These are phyloP conservation scores for Neoboletus magnificus DNA, from an alignment of 768 basidiomycete species.

Conservation along the genomic window DNA sequence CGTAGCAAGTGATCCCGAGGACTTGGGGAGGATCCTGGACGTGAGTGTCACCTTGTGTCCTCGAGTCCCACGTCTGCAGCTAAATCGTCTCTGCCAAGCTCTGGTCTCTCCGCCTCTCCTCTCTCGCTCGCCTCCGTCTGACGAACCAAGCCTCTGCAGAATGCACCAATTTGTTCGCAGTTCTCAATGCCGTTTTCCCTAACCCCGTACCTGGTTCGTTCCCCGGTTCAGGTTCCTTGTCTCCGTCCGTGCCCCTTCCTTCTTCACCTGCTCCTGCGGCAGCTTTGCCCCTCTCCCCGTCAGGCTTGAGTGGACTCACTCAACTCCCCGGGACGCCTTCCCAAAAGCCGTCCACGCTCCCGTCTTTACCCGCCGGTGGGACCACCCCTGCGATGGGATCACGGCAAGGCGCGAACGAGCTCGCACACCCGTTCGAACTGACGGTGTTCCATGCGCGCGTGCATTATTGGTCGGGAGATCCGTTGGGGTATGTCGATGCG, in stretches of 20 bases:
- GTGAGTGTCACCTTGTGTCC: constrained; percentile 40
- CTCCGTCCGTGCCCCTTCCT: constrained; percentile 23
- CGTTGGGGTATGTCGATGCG: constrained; percentile 76
- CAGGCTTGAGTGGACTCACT: constrained; percentile 14
- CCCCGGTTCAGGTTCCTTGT: constrained; percentile 32
- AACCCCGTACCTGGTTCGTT: constrained; percentile 52
- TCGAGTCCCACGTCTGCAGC: background rate
- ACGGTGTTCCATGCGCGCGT: constrained; percentile 69
- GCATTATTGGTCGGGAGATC: constrained; percentile 80
- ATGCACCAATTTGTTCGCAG: constrained; percentile 74
- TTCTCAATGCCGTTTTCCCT: constrained; percentile 58
- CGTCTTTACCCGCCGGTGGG: background rate
- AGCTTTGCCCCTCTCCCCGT: constrained; percentile 19
- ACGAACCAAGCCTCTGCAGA: constrained; percentile 88
- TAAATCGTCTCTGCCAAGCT: constrained; percentile 43
- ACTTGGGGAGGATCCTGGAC: constrained; percentile 59
- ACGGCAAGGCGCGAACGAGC: constrained; percentile 2
- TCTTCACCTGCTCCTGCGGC: constrained; percentile 29
- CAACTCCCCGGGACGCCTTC: constrained; percentile 26
- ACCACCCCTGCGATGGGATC: constrained; percentile 22
- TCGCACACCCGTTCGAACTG: constrained; percentile 45
- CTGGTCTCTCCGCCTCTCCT: constrained; percentile 80
- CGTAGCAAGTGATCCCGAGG: constrained; percentile 66
- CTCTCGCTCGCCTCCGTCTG: constrained; percentile 74
- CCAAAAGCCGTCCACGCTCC: constrained; percentile 13